Conservation (phyloP, 148 eudicot genomes). For the Vaccinium darrowii region DNA sequence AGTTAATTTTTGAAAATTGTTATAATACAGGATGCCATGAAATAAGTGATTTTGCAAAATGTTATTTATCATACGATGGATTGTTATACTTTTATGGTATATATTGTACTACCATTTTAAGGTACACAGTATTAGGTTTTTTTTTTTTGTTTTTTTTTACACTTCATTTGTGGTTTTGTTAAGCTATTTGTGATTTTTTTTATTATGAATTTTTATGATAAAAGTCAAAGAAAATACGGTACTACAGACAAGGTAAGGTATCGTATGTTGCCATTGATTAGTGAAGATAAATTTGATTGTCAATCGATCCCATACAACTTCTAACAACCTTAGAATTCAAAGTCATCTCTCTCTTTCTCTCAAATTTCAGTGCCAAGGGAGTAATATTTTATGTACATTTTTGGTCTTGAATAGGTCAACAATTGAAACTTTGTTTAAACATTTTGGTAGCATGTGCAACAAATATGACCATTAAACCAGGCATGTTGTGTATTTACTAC, state of each 20-base stretch:
- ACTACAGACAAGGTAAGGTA: background rate
- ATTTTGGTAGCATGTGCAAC: conserved; percentile 16
- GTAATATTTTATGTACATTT: background rate
- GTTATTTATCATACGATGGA: background rate
- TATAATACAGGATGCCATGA: background rate
- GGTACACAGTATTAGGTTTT: background rate
- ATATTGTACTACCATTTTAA: too few relatives aligned
- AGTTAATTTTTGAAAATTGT: too few relatives aligned
- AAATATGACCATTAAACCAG: conserved; percentile 18
- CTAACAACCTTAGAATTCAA: background rate
- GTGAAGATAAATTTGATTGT: background rate
- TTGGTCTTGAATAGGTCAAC: background rate
- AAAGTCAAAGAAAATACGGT: background rate
- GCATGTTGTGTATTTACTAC: conserved; percentile 27
- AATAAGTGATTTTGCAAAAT: background rate
- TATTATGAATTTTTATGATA: too few relatives aligned
- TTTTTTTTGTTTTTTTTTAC: too few relatives aligned
- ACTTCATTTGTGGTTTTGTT: background rate
- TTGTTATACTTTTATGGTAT: too few relatives aligned
- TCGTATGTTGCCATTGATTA: background rate
- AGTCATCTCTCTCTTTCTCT: conserved; percentile 5
- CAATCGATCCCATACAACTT: conserved; percentile 5
- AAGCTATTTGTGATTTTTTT: background rate
- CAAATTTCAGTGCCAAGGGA: conserved; percentile 17
- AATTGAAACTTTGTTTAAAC: background rate